Percentiles rank a stretch among this genome's conserved stretches.
phyloP scores from a whole-genome alignment of 257 asterid genomes.

The Scutellaria barbata region DNA sequence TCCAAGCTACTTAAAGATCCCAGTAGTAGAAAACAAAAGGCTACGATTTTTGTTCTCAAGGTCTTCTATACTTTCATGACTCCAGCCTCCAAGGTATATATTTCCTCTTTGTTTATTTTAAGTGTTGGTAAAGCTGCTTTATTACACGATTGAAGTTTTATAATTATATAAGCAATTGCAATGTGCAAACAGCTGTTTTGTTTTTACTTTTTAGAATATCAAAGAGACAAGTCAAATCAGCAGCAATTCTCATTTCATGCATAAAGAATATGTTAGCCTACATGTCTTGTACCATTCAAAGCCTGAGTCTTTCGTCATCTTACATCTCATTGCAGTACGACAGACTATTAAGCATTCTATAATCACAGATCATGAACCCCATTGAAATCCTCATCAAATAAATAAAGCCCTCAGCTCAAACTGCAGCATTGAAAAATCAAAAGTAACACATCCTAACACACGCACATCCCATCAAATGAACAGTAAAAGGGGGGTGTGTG shows the following conservation, averaged over 20 bases:
- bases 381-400: background rate
- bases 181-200: background rate
- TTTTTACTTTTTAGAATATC: background rate
- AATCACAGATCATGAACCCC: background rate
- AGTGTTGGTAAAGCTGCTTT: background rate
- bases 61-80: background rate
- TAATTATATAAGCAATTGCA: background rate
- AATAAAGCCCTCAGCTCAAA: background rate
- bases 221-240: background rate
- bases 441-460: background rate
- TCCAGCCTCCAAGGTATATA: slow-evolving; percentile 5
- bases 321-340: background rate
- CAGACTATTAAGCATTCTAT: background rate
- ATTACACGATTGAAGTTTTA: slow-evolving; percentile 3
- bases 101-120: slow-evolving; percentile 9
- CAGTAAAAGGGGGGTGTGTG: no score
- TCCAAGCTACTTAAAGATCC: slow-evolving; percentile 18
- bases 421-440: background rate
- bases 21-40: background rate
- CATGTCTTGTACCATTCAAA: background rate
- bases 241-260: slow-evolving; percentile 11
- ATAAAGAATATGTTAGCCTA: background rate
- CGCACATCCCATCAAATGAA: background rate
- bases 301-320: background rate
- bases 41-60: slow-evolving; percentile 7